phyloP scores from a whole-genome alignment of 441 rosid genomes.

The Arabidopsis lyrata region DNA sequence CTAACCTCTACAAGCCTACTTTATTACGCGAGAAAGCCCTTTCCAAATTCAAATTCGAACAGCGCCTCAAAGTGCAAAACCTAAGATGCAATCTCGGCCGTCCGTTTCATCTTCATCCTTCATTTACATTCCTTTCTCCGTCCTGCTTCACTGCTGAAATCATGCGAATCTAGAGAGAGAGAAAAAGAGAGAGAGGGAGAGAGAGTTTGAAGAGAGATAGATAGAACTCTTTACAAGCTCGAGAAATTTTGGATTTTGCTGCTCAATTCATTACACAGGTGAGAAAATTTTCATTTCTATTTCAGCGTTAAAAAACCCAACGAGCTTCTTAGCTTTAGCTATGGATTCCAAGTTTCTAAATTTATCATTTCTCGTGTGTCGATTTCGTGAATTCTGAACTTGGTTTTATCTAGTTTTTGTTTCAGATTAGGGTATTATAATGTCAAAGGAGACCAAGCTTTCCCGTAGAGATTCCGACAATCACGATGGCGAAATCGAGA shows the following conservation, averaged over 20 bases:
- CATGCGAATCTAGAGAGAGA: constrained; percentile 41
- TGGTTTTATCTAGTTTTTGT: not conserved
- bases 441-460: constrained; percentile 78
- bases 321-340: constrained; percentile 11
- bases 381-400: constrained; percentile 3
- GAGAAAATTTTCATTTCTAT: not conserved
- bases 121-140: constrained; percentile 22
- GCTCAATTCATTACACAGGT: constrained; percentile 63
- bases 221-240: constrained; percentile 25
- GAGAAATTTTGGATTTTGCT: constrained; percentile 49
- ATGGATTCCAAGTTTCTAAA: constrained; percentile 13
- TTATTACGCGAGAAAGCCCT: constrained; percentile 39
- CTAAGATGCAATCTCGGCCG: constrained; percentile 69
- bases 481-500: constrained; percentile 71
- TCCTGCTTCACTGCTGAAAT: constrained; percentile 38
- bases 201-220: constrained; percentile 14
- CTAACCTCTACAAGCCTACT: not conserved
- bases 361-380: not conserved
- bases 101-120: constrained; percentile 43
- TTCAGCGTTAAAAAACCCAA: not conserved
- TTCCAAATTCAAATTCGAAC: constrained; percentile 68
- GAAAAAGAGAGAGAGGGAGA: not conserved
- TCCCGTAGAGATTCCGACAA: constrained; percentile 67
- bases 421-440: constrained; percentile 44
- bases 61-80: constrained; percentile 50